Evolutionary conservation across 2,329 filamentous ascomycete species (phyloP), one percentile per base, ranked within the genome.

Genomic region (Epicoccum sorghinum): DNA sequence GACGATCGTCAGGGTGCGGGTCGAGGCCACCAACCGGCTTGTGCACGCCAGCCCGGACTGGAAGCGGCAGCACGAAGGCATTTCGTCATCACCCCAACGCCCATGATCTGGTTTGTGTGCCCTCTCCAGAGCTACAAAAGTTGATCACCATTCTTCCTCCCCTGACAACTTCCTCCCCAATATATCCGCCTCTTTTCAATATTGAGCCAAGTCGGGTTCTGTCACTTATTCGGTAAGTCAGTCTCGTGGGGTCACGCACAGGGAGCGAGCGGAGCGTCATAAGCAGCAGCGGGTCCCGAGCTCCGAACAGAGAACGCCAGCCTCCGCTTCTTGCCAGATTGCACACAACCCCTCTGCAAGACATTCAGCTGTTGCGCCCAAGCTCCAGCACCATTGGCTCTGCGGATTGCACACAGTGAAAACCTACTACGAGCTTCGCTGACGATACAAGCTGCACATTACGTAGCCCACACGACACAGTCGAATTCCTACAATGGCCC

Each of bases 401-500:
- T 39, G 42, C 50, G 55, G 55, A 61, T 65, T 64, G 64, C 42
- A 47, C 48, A 53, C 48, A 52, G 43, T 35, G 51, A 18, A 30
- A 25, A 24, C 38, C 55, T 43, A 47, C 51, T 29, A 41, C 45
- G 56, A 68, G 56, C 63, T 64, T 50, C 55, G 56, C 70, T 72
- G 64, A 71, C 68, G 48, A 40, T 56, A 40, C 52, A 64, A 66
- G 49, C 47, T 61, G 38, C 60, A 58, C 51, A 58, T 58, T 60
- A 57, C 61, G 58, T 57, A 60, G 60, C 60, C 53, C 66, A 68
- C 68, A 67, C 68, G 60, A 68, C 64, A 64, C 48, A 55, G 60
- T 55, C 24, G 62, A 60, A 58, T 58, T 57, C 59, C 57, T 66
- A 61, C 54, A 59, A 90, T 90, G 88, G 86, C 90, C 78, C 89